Evolutionary conservation across 2,329 filamentous ascomycete species (phyloP), one percentile per base, ranked within the genome.

Genomic region (Biscogniauxia mediterranea): DNA sequence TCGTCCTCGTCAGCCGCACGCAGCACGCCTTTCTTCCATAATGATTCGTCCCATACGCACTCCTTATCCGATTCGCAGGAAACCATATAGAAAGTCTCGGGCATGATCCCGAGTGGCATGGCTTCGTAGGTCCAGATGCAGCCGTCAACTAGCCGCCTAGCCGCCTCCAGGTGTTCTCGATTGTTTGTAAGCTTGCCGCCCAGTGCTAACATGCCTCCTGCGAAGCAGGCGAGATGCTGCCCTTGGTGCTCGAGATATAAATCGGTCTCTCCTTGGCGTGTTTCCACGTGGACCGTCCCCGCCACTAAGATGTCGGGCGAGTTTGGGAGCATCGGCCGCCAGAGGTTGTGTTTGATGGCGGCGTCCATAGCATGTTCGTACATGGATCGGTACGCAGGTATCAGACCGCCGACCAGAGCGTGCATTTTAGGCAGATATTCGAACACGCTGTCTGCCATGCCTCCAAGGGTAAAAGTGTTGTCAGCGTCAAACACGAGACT

Each of bases 341-440:
- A 91, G 64, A 91, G 81, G 28, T 90, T 78, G 64, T 86, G 75
- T 59, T 84, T 78, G 60, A 85, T 84, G 6, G 84, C 83, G 0
- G 83, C 80, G 17, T 85, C 80, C 65, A 89, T 85, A 51, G 85
- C 83, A n/a, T 75, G 76, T 64, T 85, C 77, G 69, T 90, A 90
- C 80, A 91, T 84, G 5, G 76, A 78, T 49, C 77, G 76, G 71
- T 90, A 90, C 60, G 84, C 81, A 2, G 78, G 76, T 54, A 83
- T 76, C 5, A 80, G 77, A 1, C 89, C 89, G 55, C 87, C 86
- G 0, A 89, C 79, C 11, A 91, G 78, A 15, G 71, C 70, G 57
- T 71, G 60, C 74, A 82, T 81, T 70, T 84, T 84, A 28, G 81
- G 76, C 11, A 83, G 74, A 67, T 84, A 84, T 64, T 84, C 82